Evolutionary conservation across 129 eudicot species (phyloP).

Genomic region (carrot (Daucus carota)): DNA sequence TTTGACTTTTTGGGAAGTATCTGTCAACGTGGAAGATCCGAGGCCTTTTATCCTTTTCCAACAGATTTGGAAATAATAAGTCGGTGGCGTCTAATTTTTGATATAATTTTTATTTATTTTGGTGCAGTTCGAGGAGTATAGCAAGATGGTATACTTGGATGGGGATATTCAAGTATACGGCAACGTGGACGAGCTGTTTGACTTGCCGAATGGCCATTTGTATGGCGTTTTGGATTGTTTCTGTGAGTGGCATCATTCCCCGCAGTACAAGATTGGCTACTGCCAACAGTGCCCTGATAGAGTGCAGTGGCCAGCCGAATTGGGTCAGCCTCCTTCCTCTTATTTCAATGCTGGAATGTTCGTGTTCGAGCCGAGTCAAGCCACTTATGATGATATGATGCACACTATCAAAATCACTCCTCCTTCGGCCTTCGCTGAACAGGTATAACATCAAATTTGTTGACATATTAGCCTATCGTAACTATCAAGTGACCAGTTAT

Average conservation of each 20-base stretch:
- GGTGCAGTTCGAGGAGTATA: slow-evolving; percentile 66
- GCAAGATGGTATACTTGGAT: slow-evolving; percentile 69
- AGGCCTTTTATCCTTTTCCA: background rate
- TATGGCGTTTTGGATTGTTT: slow-evolving; percentile 85
- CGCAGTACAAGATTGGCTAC: slow-evolving; percentile 62
- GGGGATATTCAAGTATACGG: slow-evolving; percentile 76
- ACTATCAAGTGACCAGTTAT: too few relatives aligned
- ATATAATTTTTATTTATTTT: too few relatives aligned
- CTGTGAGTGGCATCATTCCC: slow-evolving; percentile 75
- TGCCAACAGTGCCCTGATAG: slow-evolving; percentile 74
- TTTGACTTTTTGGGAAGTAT: too few relatives aligned
- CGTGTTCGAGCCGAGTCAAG: slow-evolving; percentile 50
- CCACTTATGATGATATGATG: slow-evolving; percentile 37
- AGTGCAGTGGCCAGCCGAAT: slow-evolving; percentile 52
- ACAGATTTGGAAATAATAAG: too few relatives aligned
- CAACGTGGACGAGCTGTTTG: slow-evolving; percentile 70
- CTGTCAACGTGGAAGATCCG: background rate
- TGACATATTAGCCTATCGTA: too few relatives aligned
- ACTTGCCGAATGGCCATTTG: slow-evolving; percentile 49
- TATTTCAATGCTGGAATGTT: slow-evolving; percentile 90
- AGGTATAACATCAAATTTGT: slow-evolving; percentile 21
- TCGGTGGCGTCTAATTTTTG: too few relatives aligned
- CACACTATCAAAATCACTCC: slow-evolving; percentile 41
- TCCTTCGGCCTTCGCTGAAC: slow-evolving; percentile 81
- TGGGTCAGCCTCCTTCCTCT: slow-evolving; percentile 54